phyloP scores from a whole-genome alignment of 306 rosid species.

The Alnus glutinosa region DNA sequence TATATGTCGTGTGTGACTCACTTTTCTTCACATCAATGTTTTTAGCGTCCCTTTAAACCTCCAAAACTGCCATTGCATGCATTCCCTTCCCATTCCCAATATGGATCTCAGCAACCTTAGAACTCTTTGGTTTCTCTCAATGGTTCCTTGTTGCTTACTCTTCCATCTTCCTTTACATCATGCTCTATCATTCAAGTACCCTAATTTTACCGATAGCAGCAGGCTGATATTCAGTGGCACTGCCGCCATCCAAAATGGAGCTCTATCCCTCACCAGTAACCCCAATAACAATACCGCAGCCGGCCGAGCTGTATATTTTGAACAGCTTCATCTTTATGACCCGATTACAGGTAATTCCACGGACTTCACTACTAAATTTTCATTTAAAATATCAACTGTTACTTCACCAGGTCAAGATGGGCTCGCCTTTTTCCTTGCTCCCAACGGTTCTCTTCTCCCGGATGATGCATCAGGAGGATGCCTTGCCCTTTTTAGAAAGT shows the following conservation, averaged over 20 bases:
- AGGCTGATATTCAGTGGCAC: no score
- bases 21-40: no score
- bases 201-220: not conserved
- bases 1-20: no score
- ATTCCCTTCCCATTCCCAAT: not conserved
- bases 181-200: slow-evolving; percentile 9
- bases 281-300: not conserved
- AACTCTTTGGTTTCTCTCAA: not conserved
- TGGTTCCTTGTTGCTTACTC: not conserved
- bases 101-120: not conserved
- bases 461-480: no score
- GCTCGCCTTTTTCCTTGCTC: no score
- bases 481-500: no score
- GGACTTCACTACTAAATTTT: no score
- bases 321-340: not conserved
- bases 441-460: no score
- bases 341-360: not conserved
- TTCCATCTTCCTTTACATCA: slow-evolving; percentile 8
- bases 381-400: no score
- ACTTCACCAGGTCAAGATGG: no score
- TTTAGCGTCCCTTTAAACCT: no score
- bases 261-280: not conserved
- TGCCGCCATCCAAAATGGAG: no score
- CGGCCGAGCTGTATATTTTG: slow-evolving; percentile 1
- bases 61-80: not conserved